Conservation (phyloP, 805 yeast genomes). For the Saccharomycopsis fermentans region DNA sequence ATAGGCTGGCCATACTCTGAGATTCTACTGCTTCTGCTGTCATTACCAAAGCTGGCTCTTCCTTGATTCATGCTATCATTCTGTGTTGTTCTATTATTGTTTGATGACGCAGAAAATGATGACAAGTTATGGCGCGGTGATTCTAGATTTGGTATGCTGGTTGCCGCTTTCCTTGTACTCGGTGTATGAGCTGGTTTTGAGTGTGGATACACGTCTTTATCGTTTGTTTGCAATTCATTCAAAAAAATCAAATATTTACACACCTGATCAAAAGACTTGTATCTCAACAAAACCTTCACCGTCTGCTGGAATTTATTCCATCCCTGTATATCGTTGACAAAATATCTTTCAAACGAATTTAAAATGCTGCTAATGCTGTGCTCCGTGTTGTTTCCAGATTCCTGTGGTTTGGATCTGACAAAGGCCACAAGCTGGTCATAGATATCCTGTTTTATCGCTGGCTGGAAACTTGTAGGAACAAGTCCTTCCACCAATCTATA, state of each 20-base stretch:
- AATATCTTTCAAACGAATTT: not conserved
- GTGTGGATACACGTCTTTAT: not conserved
- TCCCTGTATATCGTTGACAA: not conserved
- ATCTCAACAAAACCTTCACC: constrained; percentile 25
- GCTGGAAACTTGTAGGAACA: not conserved
- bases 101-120: not conserved
- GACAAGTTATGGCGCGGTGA: not conserved
- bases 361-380: not conserved
- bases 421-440: not conserved
- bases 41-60: not conserved
- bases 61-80: not conserved
- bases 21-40: not conserved
- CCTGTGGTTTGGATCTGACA: not conserved
- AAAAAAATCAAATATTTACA: constrained; percentile 26
- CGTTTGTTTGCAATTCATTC: constrained; percentile 22
- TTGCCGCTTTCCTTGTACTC: not conserved
- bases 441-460: not conserved
- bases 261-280: constrained; percentile 27
- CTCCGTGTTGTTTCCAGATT: not conserved
- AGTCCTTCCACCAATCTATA: not conserved
- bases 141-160: not conserved
- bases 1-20: not conserved
- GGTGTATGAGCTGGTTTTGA: constrained; percentile 3
- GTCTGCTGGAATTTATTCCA: constrained; percentile 30
- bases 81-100: not conserved